phyloP scores from a whole-genome alignment of 495 filamentous ascomycete genomes.

The Aspergillus ostianus region DNA sequence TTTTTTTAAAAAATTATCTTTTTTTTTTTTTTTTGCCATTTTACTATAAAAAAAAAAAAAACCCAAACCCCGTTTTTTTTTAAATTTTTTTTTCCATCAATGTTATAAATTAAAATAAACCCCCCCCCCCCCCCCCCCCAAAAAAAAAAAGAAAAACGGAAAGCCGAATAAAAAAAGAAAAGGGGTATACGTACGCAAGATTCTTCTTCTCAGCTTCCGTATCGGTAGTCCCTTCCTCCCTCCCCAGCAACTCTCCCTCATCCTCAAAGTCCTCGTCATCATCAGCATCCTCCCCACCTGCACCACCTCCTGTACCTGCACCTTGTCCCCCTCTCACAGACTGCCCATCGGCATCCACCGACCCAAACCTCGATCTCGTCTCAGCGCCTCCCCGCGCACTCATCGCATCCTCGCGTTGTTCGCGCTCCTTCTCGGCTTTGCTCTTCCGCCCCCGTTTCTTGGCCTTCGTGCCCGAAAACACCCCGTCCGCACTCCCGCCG shows the following conservation, averaged over 20 bases:
- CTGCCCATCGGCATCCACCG: slow-evolving; percentile 36
- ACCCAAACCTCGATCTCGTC: slow-evolving; percentile 23
- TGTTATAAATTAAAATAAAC: too few relatives aligned
- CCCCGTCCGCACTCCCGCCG: slow-evolving; percentile 51
- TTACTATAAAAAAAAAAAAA: neutral
- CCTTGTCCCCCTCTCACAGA: slow-evolving; percentile 36
- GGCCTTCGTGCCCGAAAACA: slow-evolving; percentile 40
- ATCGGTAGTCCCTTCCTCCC: slow-evolving; percentile 58
- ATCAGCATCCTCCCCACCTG: slow-evolving; percentile 54
- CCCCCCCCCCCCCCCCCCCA: neutral
- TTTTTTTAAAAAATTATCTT: too few relatives aligned
- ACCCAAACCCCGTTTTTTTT: slow-evolving; percentile 1
- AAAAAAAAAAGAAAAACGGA: slow-evolving; percentile 4
- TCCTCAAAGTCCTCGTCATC: slow-evolving; percentile 67
- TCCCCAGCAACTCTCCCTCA: slow-evolving; percentile 61
- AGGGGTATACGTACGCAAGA: slow-evolving; percentile 47
- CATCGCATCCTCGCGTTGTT: slow-evolving; percentile 46
- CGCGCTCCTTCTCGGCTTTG: slow-evolving; percentile 52
- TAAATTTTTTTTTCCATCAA: too few relatives aligned
- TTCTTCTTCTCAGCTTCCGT: slow-evolving; percentile 71
- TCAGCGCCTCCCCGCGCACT: slow-evolving; percentile 47
- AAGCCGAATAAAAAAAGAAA: slow-evolving; percentile 3
- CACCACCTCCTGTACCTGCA: slow-evolving; percentile 34
- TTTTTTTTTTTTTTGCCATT: too few relatives aligned
- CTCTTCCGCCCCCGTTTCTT: slow-evolving; percentile 67